Conservation (phyloP, 2,329 filamentous ascomycete genomes). For the Eutypa lata region DNA sequence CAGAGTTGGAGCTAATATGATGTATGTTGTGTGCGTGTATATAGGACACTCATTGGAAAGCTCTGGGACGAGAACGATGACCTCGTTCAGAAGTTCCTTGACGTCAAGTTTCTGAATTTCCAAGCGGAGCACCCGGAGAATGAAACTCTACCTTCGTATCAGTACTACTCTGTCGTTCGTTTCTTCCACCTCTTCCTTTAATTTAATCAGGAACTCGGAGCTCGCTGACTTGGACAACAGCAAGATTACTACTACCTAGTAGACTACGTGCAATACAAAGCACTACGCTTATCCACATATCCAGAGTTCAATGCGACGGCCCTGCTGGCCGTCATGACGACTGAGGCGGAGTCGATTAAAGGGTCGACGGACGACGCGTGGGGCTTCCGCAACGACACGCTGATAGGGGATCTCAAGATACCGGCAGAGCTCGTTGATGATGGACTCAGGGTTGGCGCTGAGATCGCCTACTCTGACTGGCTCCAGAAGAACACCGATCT, state of each 20-base stretch:
- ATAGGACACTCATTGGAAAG: slow-evolving; percentile 1
- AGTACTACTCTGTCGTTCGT: not conserved
- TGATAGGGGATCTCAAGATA: not conserved
- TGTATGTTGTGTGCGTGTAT: too few species aligned
- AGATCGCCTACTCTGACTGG: not conserved
- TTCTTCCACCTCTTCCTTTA: too few species aligned
- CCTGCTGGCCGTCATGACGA: not conserved
- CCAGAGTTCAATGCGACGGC: not conserved
- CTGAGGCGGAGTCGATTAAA: not conserved
- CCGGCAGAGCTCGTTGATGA: not conserved
- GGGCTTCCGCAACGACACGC: not conserved
- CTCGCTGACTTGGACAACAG: too few species aligned
- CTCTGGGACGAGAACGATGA: slow-evolving; percentile 2
- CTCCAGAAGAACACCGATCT: not conserved
- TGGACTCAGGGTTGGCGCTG: not conserved
- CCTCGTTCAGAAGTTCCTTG: not conserved
- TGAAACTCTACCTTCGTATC: not conserved
- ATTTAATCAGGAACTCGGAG: too few species aligned
- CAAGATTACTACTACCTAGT: slow-evolving; percentile 3
- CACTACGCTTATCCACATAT: not conserved
- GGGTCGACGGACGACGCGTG: not conserved
- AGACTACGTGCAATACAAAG: not conserved
- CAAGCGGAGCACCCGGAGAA: not conserved
- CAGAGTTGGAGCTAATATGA: too few species aligned
- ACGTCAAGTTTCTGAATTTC: not conserved